Evolutionary conservation across 2,329 filamentous ascomycete species (phyloP), one percentile per base, ranked within the genome.

Genomic region (Immersiporthe knoxdaviesiana): DNA sequence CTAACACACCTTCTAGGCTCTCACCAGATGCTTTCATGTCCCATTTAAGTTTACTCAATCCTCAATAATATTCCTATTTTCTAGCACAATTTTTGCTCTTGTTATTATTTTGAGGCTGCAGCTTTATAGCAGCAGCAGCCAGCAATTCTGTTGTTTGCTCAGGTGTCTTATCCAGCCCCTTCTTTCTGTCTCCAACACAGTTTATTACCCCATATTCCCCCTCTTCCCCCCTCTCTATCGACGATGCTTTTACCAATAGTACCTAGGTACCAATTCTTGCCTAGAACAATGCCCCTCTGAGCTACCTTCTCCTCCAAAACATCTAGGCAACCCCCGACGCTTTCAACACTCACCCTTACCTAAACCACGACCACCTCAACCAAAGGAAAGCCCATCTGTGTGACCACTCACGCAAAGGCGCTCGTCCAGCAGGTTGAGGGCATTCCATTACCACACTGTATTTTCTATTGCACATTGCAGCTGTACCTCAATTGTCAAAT

Each of bases 21-120:
- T 47, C 8, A 6, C 16, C 44, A 47, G 18, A 21, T n/a, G 18
- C 16, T 7, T 47, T 8, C 18, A 47, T n/a, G n/a, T n/a, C n/a
- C 44, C 18, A 16, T 2, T n/a, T 47, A 6, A 18, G 41, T 6
- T 1, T 47, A 0, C 8, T 47, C 0, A 3, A n/a, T 10, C 0
- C 21, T 10, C 44, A n/a, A 47, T n/a, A 47, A 10, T 7, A 11
- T 7, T 47, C 21, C 18, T n/a, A 21, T 10, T n/a, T 11, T 8
- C 5, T n/a, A 11, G 44, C 44, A 47, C 21, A 47, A 47, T n/a
- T 10, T n/a, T 47, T 47, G 8, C 44, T 8, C 1, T 11, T 10
- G 10, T 0, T 47, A 6, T 7, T 16, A 47, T n/a, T 47, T 47
- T 1, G 3, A 44, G 41, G 16, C 21, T 18, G 41, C 16, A 44